Base-by-base conservation (phyloP, 129 eudicot species). In the Lactuca sativa region DNA sequence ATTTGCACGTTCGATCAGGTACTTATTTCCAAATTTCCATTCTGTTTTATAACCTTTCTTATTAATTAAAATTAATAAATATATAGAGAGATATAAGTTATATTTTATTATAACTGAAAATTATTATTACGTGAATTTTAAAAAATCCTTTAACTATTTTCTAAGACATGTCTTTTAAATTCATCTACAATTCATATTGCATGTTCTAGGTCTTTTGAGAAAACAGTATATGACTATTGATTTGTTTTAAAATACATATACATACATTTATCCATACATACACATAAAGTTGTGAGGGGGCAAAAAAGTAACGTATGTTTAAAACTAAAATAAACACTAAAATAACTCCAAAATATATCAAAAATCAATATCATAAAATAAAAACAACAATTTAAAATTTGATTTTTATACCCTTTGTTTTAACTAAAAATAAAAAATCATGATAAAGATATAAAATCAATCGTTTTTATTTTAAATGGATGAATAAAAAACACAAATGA, bases 1-100 rank as follows among this genome's bases (percentile, higher is more conserved):
- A 64, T 44, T 64, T 40, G 49, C 72, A 65, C 78, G 72, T 73
- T 63, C 78, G 72, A 64, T 63, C 78, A 33, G 11, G 30, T 62
- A 53, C 56, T 73, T 52, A 65, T 73, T 53, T 63, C 77, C 56
- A 12, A 25, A 16, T 21, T 59, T 62, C 21, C 32, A 36, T 53
- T n/a, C 14, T 51, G 48, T 51, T 71, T 11, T 49, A 61, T 61
- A 59, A 47, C 49, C 48, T 36, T 67, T 67, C 32, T 67, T 15
- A 8, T 31, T 16, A 7, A 62, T 36, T 7, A 47, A n/a, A 9
- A 8, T 31, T 16, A 7, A 62, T 36, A n/a, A 47, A n/a, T 61
- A 32, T 6, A 60, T 32, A 25, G 30, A 25, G 30, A 25, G 30
- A 25, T 25, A 25, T 25, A 16, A 47, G 52, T 47, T 47, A 32